Percentiles rank a stretch among this genome's conserved stretches.
These are phyloP conservation scores for Morella rubra DNA, from an alignment of 306 rosid species.

Conservation along the genomic window DNA sequence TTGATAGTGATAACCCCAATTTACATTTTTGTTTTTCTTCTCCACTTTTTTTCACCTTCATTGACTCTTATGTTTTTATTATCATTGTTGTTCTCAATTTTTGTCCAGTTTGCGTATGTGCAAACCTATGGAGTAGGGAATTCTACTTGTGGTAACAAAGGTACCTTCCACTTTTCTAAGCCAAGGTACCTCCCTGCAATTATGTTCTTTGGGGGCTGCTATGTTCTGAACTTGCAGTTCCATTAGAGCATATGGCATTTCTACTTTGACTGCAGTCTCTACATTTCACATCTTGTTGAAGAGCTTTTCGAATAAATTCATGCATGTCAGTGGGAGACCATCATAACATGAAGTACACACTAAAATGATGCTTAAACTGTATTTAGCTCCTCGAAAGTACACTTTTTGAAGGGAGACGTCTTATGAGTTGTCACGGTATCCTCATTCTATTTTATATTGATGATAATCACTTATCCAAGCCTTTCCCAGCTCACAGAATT, in stretches of 20 bases:
- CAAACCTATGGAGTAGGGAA: neutral
- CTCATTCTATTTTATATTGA: neutral
- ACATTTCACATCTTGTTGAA: neutral
- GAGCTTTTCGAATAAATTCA: neutral
- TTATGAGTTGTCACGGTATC: neutral
- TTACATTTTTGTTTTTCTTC: neutral
- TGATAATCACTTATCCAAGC: neutral
- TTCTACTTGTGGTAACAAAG: neutral
- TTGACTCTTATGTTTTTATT: neutral
- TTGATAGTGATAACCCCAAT: neutral
- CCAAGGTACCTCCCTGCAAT: neutral
- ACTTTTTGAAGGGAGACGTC: neutral
- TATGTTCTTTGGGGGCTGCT: neutral
- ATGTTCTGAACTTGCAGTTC: slow-evolving; percentile 1
- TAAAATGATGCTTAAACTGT: neutral
- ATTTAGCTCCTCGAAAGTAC: neutral
- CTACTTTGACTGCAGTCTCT: neutral
- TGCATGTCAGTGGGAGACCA: neutral
- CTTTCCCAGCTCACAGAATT: neutral
- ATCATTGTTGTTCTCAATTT: neutral
- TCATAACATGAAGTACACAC: neutral
- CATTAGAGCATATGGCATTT: neutral
- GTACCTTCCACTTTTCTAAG: neutral
- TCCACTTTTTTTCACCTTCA: neutral
- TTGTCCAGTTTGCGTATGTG: neutral